phyloP scores from a whole-genome alignment of 2,329 filamentous ascomycete genomes.

The Apiospora saccharicola region DNA sequence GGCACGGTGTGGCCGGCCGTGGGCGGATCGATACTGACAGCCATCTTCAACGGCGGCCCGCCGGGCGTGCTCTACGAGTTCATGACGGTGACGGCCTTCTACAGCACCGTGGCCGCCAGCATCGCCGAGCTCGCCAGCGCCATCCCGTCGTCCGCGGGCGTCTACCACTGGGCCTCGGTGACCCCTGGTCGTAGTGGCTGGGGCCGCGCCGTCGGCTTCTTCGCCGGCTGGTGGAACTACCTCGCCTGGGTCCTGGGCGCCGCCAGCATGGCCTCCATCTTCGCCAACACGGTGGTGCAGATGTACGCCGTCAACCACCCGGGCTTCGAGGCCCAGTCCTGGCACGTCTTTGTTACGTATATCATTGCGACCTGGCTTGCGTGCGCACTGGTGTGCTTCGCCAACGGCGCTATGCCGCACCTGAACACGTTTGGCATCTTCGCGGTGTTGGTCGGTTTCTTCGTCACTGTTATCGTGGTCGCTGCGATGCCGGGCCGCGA shows the following conservation, averaged over 20 bases:
- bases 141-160: slow-evolving; percentile 66
- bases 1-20: slow-evolving; percentile 34
- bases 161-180: slow-evolving; percentile 69
- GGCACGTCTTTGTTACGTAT: slow-evolving; percentile 54
- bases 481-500: slow-evolving; percentile 54
- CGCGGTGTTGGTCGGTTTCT: slow-evolving; percentile 58
- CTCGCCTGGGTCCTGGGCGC: slow-evolving; percentile 50
- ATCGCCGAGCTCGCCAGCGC: slow-evolving; percentile 68
- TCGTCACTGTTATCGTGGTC: slow-evolving; percentile 63
- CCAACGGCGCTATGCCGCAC: slow-evolving; percentile 59
- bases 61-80: slow-evolving; percentile 70
- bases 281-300: slow-evolving; percentile 50
- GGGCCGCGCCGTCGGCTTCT: slow-evolving; percentile 58
- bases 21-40: slow-evolving; percentile 55
- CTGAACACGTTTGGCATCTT: slow-evolving; percentile 62
- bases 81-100: slow-evolving; percentile 55
- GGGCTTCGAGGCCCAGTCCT: slow-evolving; percentile 45
- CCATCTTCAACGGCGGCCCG: slow-evolving; percentile 67
- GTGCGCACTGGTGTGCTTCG: slow-evolving; percentile 56
- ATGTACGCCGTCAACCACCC: slow-evolving; percentile 53
- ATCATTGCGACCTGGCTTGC: slow-evolving; percentile 49
- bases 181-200: slow-evolving; percentile 58
- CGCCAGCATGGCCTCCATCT: slow-evolving; percentile 50
- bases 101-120: slow-evolving; percentile 64
- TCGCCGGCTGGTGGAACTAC: slow-evolving; percentile 56